Percentiles rank a stretch among this genome's conserved stretches.
phyloP scores from a whole-genome alignment of 116 monocot species.

The Iris pallida region DNA sequence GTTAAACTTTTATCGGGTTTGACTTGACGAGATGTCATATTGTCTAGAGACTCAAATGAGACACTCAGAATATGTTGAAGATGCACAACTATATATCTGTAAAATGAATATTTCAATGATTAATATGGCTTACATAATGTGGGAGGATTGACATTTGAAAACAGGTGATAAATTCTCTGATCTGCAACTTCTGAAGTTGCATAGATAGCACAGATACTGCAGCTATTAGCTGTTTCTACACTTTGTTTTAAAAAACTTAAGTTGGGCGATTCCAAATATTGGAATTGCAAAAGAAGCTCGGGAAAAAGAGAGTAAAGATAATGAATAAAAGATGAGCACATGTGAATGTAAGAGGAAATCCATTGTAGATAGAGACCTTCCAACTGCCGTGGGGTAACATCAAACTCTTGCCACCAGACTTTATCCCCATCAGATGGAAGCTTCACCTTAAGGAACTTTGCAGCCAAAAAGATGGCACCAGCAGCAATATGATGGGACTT shows the following conservation, averaged over 20 bases:
- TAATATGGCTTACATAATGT: too few species aligned
- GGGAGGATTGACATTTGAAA: too few species aligned
- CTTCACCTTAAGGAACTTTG: slow-evolving; percentile 70
- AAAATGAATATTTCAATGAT: too few species aligned
- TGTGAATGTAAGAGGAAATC: not conserved
- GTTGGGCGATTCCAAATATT: not conserved
- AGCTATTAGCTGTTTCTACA: not conserved
- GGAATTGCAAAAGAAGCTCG: not conserved
- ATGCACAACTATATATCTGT: too few species aligned
- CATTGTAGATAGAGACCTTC: slow-evolving; percentile 44
- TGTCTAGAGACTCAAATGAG: too few species aligned
- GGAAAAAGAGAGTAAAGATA: not conserved
- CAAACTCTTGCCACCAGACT: slow-evolving; percentile 91
- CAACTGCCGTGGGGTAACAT: slow-evolving; percentile 66
- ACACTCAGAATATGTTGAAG: too few species aligned
- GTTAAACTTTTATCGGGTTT: too few species aligned
- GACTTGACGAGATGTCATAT: too few species aligned
- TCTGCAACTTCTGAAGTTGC: too few species aligned
- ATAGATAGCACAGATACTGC: not conserved
- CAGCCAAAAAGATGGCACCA: slow-evolving; percentile 85
- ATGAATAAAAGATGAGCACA: not conserved
- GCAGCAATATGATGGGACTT: slow-evolving; percentile 89
- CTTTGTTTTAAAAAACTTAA: not conserved
- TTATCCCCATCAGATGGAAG: slow-evolving; percentile 70
- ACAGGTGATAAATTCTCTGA: too few species aligned